Percentiles rank a stretch among this genome's conserved stretches.
phyloP scores from a whole-genome alignment of 805 yeast species.

The Ogataea nakhonphanomensis region DNA sequence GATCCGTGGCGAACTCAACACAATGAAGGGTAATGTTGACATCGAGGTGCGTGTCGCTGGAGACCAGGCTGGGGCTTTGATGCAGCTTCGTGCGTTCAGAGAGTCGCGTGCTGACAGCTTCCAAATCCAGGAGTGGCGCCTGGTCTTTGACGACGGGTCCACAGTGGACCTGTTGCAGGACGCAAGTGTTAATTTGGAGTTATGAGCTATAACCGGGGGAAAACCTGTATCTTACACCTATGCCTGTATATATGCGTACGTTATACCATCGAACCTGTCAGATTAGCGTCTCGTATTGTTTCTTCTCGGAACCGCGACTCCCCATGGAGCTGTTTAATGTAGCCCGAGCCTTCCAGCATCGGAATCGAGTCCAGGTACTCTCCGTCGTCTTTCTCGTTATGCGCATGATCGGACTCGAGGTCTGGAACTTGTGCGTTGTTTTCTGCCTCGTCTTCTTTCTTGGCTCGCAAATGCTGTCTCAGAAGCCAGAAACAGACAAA shows the following conservation, averaged over 20 bases:
- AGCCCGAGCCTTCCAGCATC: conserved; percentile 1
- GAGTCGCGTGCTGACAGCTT: conserved; percentile 56
- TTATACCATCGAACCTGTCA: not conserved
- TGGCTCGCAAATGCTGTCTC: conserved; percentile 36
- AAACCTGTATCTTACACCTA: conserved; percentile 11
- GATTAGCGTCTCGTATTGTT: not conserved
- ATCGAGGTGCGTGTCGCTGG: conserved; percentile 72
- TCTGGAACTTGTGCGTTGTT: not conserved
- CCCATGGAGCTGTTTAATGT: conserved; percentile 9
- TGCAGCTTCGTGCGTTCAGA: conserved; percentile 70
- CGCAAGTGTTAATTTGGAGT: conserved; percentile 31
- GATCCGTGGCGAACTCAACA: conserved; percentile 82
- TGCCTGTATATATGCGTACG: conserved; percentile 8
- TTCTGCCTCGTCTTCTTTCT: conserved; percentile 29
- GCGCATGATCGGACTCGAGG: not conserved
- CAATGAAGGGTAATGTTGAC: conserved; percentile 77
- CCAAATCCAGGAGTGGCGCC: conserved; percentile 59
- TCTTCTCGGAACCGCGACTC: conserved; percentile 3
- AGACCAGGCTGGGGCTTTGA: conserved; percentile 47
- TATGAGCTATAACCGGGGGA: conserved; percentile 4
- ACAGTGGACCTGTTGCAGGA: conserved; percentile 49
- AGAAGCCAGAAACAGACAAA: conserved; percentile 37
- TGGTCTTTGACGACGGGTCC: conserved; percentile 44
- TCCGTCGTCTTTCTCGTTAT: conserved; percentile 2
- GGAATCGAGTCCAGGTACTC: conserved; percentile 7